These are phyloP conservation scores for Clavispora vitiphila DNA, from an alignment of 805 yeast species.

Conservation along the genomic window DNA sequence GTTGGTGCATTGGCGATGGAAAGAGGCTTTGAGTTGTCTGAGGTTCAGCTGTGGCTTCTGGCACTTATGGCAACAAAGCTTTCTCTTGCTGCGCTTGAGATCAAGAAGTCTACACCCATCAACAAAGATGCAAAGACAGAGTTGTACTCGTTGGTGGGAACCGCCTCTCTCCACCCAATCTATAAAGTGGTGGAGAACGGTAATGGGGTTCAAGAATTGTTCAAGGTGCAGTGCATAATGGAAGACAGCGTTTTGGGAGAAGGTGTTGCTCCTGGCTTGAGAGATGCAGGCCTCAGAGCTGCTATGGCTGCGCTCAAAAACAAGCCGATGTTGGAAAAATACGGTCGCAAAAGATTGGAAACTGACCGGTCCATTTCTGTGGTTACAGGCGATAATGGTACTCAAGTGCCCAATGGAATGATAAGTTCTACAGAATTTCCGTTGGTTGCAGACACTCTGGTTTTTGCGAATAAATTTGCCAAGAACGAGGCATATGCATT, in stretches of 20 bases:
- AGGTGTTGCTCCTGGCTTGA: slow-evolving; percentile 65
- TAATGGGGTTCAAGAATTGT: slow-evolving; percentile 46
- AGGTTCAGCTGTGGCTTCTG: slow-evolving; percentile 53
- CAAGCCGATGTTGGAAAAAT: slow-evolving; percentile 56
- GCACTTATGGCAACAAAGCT: slow-evolving; percentile 46
- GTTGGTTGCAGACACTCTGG: slow-evolving; percentile 21
- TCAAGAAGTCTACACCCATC: slow-evolving; percentile 33
- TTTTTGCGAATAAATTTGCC: slow-evolving; percentile 29
- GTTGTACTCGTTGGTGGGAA: slow-evolving; percentile 74
- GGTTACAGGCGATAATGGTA: slow-evolving; percentile 1
- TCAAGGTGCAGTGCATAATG: slow-evolving; percentile 61
- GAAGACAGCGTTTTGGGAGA: slow-evolving; percentile 62
- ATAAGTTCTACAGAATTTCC: slow-evolving; percentile 20
- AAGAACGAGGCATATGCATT: slow-evolving; percentile 37
- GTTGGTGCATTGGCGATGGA: slow-evolving; percentile 78
- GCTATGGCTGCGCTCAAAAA: slow-evolving; percentile 75
- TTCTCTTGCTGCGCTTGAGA: slow-evolving; percentile 25
- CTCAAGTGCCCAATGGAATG: neutral
- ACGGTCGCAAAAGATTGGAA: slow-evolving; percentile 45
- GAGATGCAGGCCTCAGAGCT: slow-evolving; percentile 79
- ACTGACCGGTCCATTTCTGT: slow-evolving; percentile 17
- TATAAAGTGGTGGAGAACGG: slow-evolving; percentile 48
- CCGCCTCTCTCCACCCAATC: slow-evolving; percentile 58
- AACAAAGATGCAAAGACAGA: slow-evolving; percentile 71
- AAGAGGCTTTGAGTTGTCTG: slow-evolving; percentile 40